phyloP scores from a whole-genome alignment of 768 basidiomycete genomes.

The Boletellus emodensis region DNA sequence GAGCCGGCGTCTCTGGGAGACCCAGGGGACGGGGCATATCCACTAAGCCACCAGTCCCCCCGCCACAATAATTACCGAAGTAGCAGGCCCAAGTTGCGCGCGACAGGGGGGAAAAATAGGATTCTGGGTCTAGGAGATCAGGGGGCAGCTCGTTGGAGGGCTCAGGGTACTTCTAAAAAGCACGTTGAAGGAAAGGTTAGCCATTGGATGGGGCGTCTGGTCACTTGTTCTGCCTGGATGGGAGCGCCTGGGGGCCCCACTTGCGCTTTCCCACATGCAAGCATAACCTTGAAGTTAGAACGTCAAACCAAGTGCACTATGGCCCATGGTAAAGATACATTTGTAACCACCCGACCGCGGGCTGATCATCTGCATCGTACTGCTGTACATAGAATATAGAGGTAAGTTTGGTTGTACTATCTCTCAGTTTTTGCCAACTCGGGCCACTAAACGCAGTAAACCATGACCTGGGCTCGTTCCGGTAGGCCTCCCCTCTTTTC shows the following conservation, averaged over 20 bases:
- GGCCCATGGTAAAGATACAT: conserved; percentile 15
- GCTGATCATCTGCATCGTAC: conserved; percentile 3
- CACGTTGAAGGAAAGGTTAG: conserved; percentile 38
- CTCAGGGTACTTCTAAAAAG: conserved; percentile 20
- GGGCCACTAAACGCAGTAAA: conserved; percentile 1
- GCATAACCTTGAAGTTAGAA: too few species aligned
- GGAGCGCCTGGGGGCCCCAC: too few species aligned
- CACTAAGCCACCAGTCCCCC: too few species aligned
- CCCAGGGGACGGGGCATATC: too few species aligned
- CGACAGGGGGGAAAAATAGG: conserved; percentile 57
- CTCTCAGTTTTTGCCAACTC: not conserved
- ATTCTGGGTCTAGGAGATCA: conserved; percentile 50
- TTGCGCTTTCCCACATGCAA: too few species aligned
- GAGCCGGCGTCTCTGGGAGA: too few species aligned
- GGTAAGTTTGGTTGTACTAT: conserved; percentile 5
- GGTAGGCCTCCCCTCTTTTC: conserved; percentile 9
- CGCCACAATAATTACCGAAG: conserved; percentile 45
- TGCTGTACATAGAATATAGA: conserved; percentile 9
- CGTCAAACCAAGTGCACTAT: conserved; percentile 5
- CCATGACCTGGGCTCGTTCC: conserved; percentile 3
- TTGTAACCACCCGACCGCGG: not conserved
- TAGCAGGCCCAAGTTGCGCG: conserved; percentile 44
- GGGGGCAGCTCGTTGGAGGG: conserved; percentile 33
- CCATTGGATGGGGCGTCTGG: conserved; percentile 66
- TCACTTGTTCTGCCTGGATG: conserved; percentile 37